phyloP scores from a whole-genome alignment of 345 rosid genomes.

The Zanthoxylum bungeanum region DNA sequence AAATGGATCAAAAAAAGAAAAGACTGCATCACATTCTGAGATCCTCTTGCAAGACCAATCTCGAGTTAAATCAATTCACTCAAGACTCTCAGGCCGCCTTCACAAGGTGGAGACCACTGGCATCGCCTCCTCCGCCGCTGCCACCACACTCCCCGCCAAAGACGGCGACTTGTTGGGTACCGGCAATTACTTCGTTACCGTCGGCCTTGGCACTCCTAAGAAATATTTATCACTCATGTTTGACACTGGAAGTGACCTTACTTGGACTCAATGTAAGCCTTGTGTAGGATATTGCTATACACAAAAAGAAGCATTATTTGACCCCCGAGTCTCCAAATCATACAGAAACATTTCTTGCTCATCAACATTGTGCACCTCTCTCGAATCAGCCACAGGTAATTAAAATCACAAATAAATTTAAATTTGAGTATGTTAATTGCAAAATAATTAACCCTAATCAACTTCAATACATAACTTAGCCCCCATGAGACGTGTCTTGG shows the following conservation, averaged over 20 bases:
- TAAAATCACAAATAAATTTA: not conserved
- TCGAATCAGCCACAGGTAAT: slow-evolving; percentile 53
- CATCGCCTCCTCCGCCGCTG: too few species aligned
- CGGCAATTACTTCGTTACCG: slow-evolving; percentile 49
- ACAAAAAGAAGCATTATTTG: slow-evolving; percentile 50
- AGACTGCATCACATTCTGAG: slow-evolving; percentile 30
- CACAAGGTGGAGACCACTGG: slow-evolving; percentile 23
- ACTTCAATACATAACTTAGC: too few species aligned
- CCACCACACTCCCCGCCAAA: slow-evolving; percentile 50
- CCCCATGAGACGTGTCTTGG: not conserved
- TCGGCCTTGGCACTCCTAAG: slow-evolving; percentile 64
- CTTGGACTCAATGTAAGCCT: slow-evolving; percentile 68
- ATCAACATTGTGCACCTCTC: slow-evolving; percentile 39
- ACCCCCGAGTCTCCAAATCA: slow-evolving; percentile 47
- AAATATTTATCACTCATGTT: slow-evolving; percentile 42
- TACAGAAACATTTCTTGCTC: slow-evolving; percentile 61
- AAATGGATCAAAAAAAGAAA: slow-evolving; percentile 3
- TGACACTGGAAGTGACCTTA: slow-evolving; percentile 71
- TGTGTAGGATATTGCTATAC: slow-evolving; percentile 46
- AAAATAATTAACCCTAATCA: not conserved
- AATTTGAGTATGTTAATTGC: not conserved
- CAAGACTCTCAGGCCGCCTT: slow-evolving; percentile 17
- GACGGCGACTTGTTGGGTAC: slow-evolving; percentile 53
- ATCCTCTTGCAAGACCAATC: slow-evolving; percentile 63
- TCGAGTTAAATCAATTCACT: slow-evolving; percentile 58